Evolutionary conservation across 192 early-diverging fungal species (phyloP).

Genomic region (Phlyctochytrium planicorne): DNA sequence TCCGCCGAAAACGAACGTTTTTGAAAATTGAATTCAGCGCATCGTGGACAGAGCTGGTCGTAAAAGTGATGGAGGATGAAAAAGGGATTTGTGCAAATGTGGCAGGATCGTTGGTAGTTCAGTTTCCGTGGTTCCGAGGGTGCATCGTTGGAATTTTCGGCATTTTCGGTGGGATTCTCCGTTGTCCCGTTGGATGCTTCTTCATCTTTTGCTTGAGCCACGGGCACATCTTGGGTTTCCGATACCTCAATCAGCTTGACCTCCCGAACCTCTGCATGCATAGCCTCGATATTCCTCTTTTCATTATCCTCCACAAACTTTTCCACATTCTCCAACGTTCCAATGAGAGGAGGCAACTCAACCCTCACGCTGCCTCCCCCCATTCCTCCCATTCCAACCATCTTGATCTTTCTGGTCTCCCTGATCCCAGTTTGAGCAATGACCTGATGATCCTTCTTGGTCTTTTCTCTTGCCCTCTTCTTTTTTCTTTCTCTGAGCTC

Average conservation of each 20-base stretch:
- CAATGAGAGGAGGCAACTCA: constrained; percentile 33
- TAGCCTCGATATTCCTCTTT: constrained; percentile 2
- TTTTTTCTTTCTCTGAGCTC: constrained; percentile 24
- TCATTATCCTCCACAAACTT: constrained; percentile 39
- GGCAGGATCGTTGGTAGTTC: constrained; percentile 47
- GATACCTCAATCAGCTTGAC: not conserved
- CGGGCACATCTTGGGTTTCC: not conserved
- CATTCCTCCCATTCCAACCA: constrained; percentile 47
- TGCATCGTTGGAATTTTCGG: not conserved
- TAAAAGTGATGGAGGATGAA: constrained; percentile 50
- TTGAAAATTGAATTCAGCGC: constrained; percentile 49
- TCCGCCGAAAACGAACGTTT: constrained; percentile 47
- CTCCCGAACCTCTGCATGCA: not conserved
- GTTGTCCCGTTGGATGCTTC: not conserved
- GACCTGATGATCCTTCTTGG: constrained; percentile 30
- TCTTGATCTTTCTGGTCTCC: constrained; percentile 39
- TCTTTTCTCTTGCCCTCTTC: constrained; percentile 17
- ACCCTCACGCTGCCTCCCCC: constrained; percentile 38
- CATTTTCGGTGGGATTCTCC: not conserved
- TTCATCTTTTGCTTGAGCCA: not conserved
- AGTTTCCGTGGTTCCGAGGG: constrained; percentile 26
- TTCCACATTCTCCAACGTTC: constrained; percentile 27
- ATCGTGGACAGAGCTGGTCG: constrained; percentile 51
- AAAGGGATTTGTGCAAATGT: constrained; percentile 46
- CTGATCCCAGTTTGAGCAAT: constrained; percentile 40